Base-by-base conservation (phyloP, 352 stramenopile species). In the Halophytophthora polymorphica region DNA sequence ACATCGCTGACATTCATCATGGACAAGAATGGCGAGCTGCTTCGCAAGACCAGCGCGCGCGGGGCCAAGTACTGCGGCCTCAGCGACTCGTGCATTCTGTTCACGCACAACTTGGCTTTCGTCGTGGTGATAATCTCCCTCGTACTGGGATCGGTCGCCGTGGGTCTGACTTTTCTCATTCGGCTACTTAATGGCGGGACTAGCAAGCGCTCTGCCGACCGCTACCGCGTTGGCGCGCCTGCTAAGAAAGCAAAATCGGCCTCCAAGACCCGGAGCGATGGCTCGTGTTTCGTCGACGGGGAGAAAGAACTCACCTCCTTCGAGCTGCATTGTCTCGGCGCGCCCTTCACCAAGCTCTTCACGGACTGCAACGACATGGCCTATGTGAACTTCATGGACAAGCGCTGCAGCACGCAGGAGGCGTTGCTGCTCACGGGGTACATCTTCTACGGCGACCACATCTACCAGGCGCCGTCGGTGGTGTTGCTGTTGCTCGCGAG, bases 351-450 rank as follows among this genome's bases (percentile, higher is more conserved):
- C 13, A 53, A 8, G 7, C 46, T 53, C 36, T 45, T 53, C 36
- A 39, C 36, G 15, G 46, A 53, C 46, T 45, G 46, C 36, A 37
- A 45, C 35, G 45, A 53, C 45, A 45, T 53, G 14, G 35, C 45
- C 1, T 25, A 53, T 22, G 46, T 53, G 6, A n/a, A 29, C 13
- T 37, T 39, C 35, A 17, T 11, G 8, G 17, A 38, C 8, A 13
- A 45, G 7, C 22, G 47, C 2, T 34, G 35, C 47, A 31, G 35
- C 10, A 45, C 28, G 13, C 35, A 45, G 15, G 47, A 53, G 47
- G 37, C 47, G n/a, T 23, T 53, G 36, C 36, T 53, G 17, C 47
- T 53, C 23, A 46, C 47, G 15, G 47, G 47, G 4, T 53, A 45
- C n/a, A 25, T 53, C 2, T 53, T 18, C 23, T 53, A 46, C 23